Percentiles rank a stretch among this genome's conserved stretches.
Evolutionary conservation across 2,329 filamentous ascomycete genomes (phyloP).

Genomic region (Volutella citrinella): DNA sequence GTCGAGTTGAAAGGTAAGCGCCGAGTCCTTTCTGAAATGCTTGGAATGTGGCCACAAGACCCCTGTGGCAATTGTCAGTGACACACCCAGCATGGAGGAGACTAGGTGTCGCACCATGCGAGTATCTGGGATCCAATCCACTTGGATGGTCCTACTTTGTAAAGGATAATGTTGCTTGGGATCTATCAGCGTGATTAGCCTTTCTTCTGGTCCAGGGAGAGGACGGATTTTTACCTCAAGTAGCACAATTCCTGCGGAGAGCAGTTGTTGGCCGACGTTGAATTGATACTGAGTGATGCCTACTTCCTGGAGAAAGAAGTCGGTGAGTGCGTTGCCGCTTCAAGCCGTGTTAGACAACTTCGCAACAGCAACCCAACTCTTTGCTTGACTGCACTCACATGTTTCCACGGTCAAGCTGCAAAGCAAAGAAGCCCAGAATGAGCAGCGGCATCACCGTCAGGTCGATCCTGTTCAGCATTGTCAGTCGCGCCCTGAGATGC

Average conservation of each 20-base stretch:
- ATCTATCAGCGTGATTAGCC: conserved; percentile 12
- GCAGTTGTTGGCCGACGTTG: too few relatives aligned
- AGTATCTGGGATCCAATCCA: conserved; percentile 37
- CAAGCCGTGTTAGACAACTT: not conserved
- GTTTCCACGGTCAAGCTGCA: conserved; percentile 37
- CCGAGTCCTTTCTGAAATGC: conserved; percentile 32
- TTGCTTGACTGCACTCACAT: too few relatives aligned
- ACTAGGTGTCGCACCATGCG: conserved; percentile 25
- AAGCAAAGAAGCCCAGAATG: conserved; percentile 44
- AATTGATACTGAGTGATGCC: too few relatives aligned
- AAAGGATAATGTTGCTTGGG: conserved; percentile 46
- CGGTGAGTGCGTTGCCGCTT: conserved; percentile 40
- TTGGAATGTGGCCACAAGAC: conserved; percentile 35
- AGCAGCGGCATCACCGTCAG: conserved; percentile 43
- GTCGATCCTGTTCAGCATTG: conserved; percentile 39
- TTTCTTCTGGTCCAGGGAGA: too few relatives aligned
- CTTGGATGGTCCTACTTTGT: conserved; percentile 42
- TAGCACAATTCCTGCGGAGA: conserved; percentile 47
- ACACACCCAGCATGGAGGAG: not conserved
- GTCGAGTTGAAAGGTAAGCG: conserved; percentile 35
- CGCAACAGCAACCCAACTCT: not conserved
- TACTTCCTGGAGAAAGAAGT: too few relatives aligned
- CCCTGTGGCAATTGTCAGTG: conserved; percentile 13
- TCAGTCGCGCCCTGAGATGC: too few relatives aligned
- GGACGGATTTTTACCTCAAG: conserved; percentile 23